A percentile compares a stretch with the other conserved stretches of the same genome.
Evolutionary conservation across 805 yeast species (phyloP).

Genomic region (Pichia cephalocereana): DNA sequence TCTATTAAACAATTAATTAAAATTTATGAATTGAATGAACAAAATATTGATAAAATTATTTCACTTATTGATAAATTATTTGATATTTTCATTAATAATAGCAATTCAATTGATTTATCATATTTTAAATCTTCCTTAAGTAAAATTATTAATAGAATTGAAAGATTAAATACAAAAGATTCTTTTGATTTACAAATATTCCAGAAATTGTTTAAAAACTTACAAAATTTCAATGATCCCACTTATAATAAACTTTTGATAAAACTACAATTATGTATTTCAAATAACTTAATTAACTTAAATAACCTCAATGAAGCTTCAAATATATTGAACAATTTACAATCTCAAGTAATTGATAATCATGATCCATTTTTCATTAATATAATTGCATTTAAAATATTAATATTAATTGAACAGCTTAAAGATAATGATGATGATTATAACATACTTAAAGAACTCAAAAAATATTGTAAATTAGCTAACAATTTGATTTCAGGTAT

Average conservation of each 20-base stretch:
- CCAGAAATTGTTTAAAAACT: constrained; percentile 9
- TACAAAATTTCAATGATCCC: neutral
- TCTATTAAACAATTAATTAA: constrained; percentile 27
- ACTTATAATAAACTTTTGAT: constrained; percentile 34
- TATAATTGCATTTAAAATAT: constrained; percentile 57
- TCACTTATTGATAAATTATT: constrained; percentile 15
- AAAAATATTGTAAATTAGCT: constrained; percentile 41
- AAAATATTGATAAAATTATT: constrained; percentile 10
- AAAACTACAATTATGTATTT: constrained; percentile 36
- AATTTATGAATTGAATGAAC: constrained; percentile 14
- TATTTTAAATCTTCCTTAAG: constrained; percentile 26
- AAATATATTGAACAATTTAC: constrained; percentile 28
- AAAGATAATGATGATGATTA: neutral
- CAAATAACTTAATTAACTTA: constrained; percentile 29
- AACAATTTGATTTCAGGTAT: constrained; percentile 47
- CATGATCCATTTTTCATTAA: neutral
- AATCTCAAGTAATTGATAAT: constrained; percentile 23
- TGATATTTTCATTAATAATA: constrained; percentile 6
- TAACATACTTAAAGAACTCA: constrained; percentile 25
- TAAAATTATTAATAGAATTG: constrained; percentile 23
- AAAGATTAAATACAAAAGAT: constrained; percentile 12
- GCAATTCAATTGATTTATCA: constrained; percentile 7
- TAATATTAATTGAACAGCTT: constrained; percentile 19
- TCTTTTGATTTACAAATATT: constrained; percentile 16
- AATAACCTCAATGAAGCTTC: constrained; percentile 26